Evolutionary conservation across 129 eudicot genomes (phyloP).

Genomic region (Oenanthe sinensis): DNA sequence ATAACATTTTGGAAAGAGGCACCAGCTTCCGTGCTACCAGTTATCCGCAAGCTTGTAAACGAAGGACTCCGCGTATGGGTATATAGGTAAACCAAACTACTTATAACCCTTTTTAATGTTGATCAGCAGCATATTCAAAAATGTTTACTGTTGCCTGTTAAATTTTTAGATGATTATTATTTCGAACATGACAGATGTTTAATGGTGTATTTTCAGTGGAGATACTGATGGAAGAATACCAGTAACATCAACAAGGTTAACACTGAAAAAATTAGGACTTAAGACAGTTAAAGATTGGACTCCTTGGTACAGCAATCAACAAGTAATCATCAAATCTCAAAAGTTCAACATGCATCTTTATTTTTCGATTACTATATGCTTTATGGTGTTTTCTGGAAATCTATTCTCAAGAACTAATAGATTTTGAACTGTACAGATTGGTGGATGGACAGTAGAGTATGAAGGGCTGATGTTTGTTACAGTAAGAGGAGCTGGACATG

Average conservation of each 20-base stretch:
- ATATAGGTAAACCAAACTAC: constrained; percentile 31
- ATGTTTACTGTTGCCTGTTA: background rate
- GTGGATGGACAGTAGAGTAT: constrained; percentile 77
- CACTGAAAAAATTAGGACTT: constrained; percentile 58
- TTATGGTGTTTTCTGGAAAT: background rate
- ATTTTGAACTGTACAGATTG: constrained; percentile 36
- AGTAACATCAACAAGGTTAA: constrained; percentile 11
- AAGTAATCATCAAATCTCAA: constrained; percentile 31
- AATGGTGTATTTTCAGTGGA: constrained; percentile 29
- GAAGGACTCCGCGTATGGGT: constrained; percentile 70
- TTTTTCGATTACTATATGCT: background rate
- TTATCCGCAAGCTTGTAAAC: constrained; percentile 41
- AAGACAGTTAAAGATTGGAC: constrained; percentile 61
- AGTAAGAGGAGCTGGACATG: constrained; percentile 89
- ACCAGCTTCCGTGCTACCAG: constrained; percentile 50
- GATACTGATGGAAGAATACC: constrained; percentile 22
- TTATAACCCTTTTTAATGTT: background rate
- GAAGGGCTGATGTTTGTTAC: constrained; percentile 73
- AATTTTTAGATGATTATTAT: background rate
- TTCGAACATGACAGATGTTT: background rate
- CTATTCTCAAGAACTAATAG: background rate
- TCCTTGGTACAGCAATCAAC: constrained; percentile 64
- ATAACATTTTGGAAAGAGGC: constrained; percentile 54
- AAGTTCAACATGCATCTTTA: background rate
- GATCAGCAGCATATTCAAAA: background rate